Percentiles rank a stretch among this genome's conserved stretches.
phyloP scores from a whole-genome alignment of 192 early-diverging fungal genomes.

The Podila epigama region DNA sequence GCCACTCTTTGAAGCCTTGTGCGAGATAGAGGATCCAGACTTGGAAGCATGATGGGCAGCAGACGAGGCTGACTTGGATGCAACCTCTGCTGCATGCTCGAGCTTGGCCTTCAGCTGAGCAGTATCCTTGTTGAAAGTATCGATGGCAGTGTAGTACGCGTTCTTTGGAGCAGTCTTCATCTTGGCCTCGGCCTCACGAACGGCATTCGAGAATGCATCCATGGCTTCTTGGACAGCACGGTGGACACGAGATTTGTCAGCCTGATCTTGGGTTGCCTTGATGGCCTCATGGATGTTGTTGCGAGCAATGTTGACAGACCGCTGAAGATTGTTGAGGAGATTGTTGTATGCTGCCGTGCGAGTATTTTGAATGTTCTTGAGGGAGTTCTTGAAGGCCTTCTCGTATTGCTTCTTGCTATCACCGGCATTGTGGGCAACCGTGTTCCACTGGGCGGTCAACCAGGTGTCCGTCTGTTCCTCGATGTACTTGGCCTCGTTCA shows the following conservation, averaged over 20 bases:
- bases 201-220: slow-evolving; percentile 4
- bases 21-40: not conserved
- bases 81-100: slow-evolving; percentile 18
- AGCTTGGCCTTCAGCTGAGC: slow-evolving; percentile 33
- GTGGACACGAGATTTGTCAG: slow-evolving; percentile 29
- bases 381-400: slow-evolving; percentile 26
- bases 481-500: slow-evolving; percentile 44
- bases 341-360: slow-evolving; percentile 33
- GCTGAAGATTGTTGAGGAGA: slow-evolving; percentile 26
- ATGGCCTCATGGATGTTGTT: slow-evolving; percentile 29
- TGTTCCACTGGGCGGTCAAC: slow-evolving; percentile 40
- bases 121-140: slow-evolving; percentile 28
- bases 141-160: slow-evolving; percentile 23
- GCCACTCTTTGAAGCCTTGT: slow-evolving; percentile 22
- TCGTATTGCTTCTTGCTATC: slow-evolving; percentile 32
- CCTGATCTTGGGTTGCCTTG: slow-evolving; percentile 23
- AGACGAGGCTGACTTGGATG: slow-evolving; percentile 38
- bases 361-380: slow-evolving; percentile 25
- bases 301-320: slow-evolving; percentile 6
- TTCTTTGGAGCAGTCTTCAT: slow-evolving; percentile 34
- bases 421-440: slow-evolving; percentile 31
- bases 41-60: slow-evolving; percentile 18
- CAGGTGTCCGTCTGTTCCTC: slow-evolving; percentile 45
- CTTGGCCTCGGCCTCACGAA: slow-evolving; percentile 33
- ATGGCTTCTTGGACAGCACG: slow-evolving; percentile 30